Conservation (phyloP, 108 stramenopile genomes). For the Skeletonema menzelii region DNA sequence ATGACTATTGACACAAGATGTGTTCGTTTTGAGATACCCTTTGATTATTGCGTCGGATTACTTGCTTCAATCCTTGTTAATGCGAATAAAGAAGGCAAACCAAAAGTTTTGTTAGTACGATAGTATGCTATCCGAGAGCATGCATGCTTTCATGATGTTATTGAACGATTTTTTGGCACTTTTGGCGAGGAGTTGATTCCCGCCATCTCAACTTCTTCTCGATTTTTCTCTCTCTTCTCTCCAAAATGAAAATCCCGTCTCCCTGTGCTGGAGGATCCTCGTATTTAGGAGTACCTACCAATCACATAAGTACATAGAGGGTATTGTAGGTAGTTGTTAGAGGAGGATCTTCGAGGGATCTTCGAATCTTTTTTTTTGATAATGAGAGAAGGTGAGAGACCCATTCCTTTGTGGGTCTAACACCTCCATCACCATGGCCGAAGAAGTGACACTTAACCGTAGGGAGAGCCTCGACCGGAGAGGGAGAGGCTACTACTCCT, state of each 20-base stretch:
- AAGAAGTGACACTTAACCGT: background rate
- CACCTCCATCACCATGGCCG: background rate
- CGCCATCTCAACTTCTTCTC: too few species aligned
- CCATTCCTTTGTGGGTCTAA: too few species aligned
- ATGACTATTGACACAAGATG: constrained; percentile 1
- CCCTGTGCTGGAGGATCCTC: too few species aligned
- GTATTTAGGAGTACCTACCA: too few species aligned
- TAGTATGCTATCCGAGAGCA: background rate
- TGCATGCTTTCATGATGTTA: background rate
- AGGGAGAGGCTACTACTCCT: constrained; percentile 8
- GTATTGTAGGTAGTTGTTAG: too few species aligned
- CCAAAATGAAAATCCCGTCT: background rate
- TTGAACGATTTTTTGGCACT: background rate
- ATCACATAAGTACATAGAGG: too few species aligned
- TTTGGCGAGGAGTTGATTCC: constrained; percentile 2
- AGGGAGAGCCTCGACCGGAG: background rate
- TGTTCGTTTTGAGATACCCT: background rate
- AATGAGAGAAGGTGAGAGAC: too few species aligned
- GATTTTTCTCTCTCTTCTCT: too few species aligned
- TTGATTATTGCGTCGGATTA: background rate
- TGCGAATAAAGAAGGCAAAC: background rate
- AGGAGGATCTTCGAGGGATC: too few species aligned
- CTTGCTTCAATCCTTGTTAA: background rate
- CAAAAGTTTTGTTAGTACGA: background rate
- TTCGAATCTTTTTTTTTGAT: too few species aligned